Evolutionary conservation across 2,329 filamentous ascomycete genomes (phyloP), one percentile per base, ranked within the genome.

Genomic region (Biscogniauxia mediterranea): DNA sequence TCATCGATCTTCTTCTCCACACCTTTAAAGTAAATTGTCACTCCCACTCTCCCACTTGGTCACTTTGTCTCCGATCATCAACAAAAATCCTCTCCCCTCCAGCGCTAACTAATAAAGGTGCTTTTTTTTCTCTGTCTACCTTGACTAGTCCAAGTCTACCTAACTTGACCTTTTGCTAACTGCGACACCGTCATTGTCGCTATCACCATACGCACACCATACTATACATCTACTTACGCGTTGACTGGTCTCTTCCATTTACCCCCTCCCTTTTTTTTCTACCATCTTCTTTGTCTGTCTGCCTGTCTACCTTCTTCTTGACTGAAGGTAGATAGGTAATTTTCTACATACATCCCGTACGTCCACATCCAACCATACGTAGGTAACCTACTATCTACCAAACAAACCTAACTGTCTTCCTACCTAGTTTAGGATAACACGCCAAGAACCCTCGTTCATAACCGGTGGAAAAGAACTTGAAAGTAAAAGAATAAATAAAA

Each of bases 1-100:
- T 55, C 54, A 55, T 55, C 54, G 54, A 55, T 21, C 28, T 28
- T 28, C 52, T 54, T 28, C 52, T 54, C 23, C 52, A 21, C 38
- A 46, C 17, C 6, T 32, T 32, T 32, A 32, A 32, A 32, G 28
- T 46, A 46, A 46, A 46, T 17, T 46, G 38, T 46, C 52, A 26
- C 52, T 54, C 52, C 52, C 52, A 32, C 52, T 55, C 50, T 52
- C 50, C 50, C 50, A 19, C 7, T 21, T 19, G 46, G 46, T 50
- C 17, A 7, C 54, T 38, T 32, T 20, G 26, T 42, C 54, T 25
- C 52, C n/a, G 20, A 26, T n/a, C 13, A 55, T 38, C 23, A 17
- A n/a, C 28, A 13, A 54, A 54, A 53, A 15, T 20, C 21, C 52
- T 11, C 23, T 32, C 52, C 52, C 52, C 21, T 54, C 8, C 23